Percentiles rank a stretch among this genome's conserved stretches.
phyloP scores from a whole-genome alignment of 495 filamentous ascomycete species.

The Apodospora peruviana region DNA sequence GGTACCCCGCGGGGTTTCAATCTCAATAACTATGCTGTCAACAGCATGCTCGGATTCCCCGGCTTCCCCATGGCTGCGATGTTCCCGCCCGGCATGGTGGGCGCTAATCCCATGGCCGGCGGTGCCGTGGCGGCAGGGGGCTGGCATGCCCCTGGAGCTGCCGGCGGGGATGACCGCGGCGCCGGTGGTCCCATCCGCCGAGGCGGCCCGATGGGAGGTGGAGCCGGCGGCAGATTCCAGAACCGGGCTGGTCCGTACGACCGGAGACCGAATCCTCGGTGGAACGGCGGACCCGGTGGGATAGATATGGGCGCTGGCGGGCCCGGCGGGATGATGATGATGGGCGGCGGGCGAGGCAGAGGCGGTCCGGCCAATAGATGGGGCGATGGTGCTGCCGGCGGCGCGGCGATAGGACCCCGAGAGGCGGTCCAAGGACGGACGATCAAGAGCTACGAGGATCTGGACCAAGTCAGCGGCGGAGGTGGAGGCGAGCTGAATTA shows the following conservation, averaged over 20 bases:
- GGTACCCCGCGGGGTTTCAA: conserved; percentile 92
- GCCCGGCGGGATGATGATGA: conserved; percentile 24
- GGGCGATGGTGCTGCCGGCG: conserved; percentile 58
- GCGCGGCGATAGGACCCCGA: conserved; percentile 67
- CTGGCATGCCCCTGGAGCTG: conserved; percentile 33
- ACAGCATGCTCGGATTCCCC: conserved; percentile 51
- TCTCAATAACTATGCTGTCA: conserved; percentile 57
- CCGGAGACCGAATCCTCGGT: conserved; percentile 41
- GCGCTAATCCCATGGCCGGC: conserved; percentile 38
- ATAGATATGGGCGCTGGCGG: conserved; percentile 7
- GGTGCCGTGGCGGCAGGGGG: conserved; percentile 27
- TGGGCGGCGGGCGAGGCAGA: conserved; percentile 34
- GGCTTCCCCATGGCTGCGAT: conserved; percentile 41
- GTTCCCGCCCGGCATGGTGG: conserved; percentile 53
- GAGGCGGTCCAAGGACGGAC: conserved; percentile 87
- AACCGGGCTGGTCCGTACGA: conserved; percentile 46
- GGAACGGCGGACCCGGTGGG: conserved; percentile 15
- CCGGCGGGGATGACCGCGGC: conserved; percentile 39
- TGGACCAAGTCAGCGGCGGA: conserved; percentile 68
- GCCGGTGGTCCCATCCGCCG: conserved; percentile 44
- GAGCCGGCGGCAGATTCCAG: conserved; percentile 34
- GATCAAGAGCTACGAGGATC: conserved; percentile 92
- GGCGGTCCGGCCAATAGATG: conserved; percentile 52
- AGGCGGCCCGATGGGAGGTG: conserved; percentile 33
- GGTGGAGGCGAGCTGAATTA: conserved; percentile 60